Evolutionary conservation across 2,329 filamentous ascomycete genomes (phyloP), one percentile per base, ranked within the genome.

Genomic region (Diplodia corticola): DNA sequence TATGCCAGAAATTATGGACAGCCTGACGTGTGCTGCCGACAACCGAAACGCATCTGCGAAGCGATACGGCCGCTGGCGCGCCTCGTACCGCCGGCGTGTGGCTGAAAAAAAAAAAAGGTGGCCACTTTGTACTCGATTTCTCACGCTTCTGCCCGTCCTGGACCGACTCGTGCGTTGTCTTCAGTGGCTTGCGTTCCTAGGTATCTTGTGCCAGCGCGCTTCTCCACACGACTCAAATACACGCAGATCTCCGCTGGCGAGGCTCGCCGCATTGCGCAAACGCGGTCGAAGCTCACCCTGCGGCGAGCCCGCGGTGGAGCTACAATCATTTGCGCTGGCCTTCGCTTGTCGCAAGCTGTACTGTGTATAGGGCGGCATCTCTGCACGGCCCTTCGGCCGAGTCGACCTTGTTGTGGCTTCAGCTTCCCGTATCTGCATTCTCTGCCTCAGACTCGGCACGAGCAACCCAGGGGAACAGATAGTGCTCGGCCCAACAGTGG

Each of bases 251-350:
- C 55, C 15, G 24, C 24, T n/a, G 55, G 22, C 24, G 40, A 40
- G 24, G 28, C 55, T 60, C 46, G 55, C 55, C 55, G 37, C 37
- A 60, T 60, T 60, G 55, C 55, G 55, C 48, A 60, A 60, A 60
- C 37, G 55, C 55, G 55, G 55, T 60, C 55, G 55, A 46, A 20
- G 37, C 37, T 46, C 5, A n/a, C 37, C 35, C 24, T 60, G 55
- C 55, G 55, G 55, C 55, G 55, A 13, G 37, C 55, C 55, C 55
- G 55, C 55, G 55, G 55, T 60, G 40, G 55, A 60, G 55, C 55
- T 60, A 5, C 55, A 20, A 46, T 59, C 55, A 59, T 59, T 33
- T 59, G 55, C 55, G 44, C 44, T 46, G 9, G 55, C 33, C 55
- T 48, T 60, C 55, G 55, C 55, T 40, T 60, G 55, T 60, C 24